phyloP scores from a whole-genome alignment of 768 basidiomycete genomes.

The Boletus rubescentipes region DNA sequence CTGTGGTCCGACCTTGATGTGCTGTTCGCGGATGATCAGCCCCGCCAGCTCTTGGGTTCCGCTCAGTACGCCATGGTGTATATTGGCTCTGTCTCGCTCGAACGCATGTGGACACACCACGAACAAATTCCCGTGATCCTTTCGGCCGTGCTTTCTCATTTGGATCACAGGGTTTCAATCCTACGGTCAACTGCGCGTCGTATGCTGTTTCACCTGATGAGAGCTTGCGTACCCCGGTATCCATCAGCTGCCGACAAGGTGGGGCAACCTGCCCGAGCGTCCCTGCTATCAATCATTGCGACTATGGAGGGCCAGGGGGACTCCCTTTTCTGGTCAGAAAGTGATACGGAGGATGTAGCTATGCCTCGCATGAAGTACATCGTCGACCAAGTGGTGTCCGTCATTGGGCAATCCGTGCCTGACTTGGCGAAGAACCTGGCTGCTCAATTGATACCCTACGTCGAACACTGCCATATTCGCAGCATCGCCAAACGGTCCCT shows the following conservation, averaged over 20 bases:
- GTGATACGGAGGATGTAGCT: slow-evolving; percentile 53
- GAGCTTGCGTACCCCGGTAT: slow-evolving; percentile 79
- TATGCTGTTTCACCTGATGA: slow-evolving; percentile 84
- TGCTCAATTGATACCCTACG: slow-evolving; percentile 76
- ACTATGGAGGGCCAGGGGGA: slow-evolving; percentile 60
- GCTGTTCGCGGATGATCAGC: slow-evolving; percentile 66
- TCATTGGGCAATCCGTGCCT: slow-evolving; percentile 70
- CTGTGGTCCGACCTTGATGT: slow-evolving; percentile 80
- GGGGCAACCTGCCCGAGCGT: slow-evolving; percentile 43
- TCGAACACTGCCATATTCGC: slow-evolving; percentile 83
- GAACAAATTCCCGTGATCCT: slow-evolving; percentile 72
- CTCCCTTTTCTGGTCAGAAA: slow-evolving; percentile 68
- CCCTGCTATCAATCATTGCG: slow-evolving; percentile 50
- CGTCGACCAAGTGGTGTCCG: slow-evolving; percentile 60
- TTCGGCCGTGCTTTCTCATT: slow-evolving; percentile 76
- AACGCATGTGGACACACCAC: slow-evolving; percentile 73
- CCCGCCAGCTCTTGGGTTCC: slow-evolving; percentile 68
- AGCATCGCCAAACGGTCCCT: slow-evolving; percentile 85
- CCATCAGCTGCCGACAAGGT: slow-evolving; percentile 66
- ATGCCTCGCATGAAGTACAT: slow-evolving; percentile 70
- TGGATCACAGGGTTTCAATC: slow-evolving; percentile 73
- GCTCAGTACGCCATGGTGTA: slow-evolving; percentile 91
- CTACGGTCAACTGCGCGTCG: slow-evolving; percentile 68
- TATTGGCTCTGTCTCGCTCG: slow-evolving; percentile 71
- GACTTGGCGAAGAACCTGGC: slow-evolving; percentile 77